Evolutionary conservation across 139 green algal species (phyloP).

Genomic region (Chlamydomonas sphaeroides): DNA sequence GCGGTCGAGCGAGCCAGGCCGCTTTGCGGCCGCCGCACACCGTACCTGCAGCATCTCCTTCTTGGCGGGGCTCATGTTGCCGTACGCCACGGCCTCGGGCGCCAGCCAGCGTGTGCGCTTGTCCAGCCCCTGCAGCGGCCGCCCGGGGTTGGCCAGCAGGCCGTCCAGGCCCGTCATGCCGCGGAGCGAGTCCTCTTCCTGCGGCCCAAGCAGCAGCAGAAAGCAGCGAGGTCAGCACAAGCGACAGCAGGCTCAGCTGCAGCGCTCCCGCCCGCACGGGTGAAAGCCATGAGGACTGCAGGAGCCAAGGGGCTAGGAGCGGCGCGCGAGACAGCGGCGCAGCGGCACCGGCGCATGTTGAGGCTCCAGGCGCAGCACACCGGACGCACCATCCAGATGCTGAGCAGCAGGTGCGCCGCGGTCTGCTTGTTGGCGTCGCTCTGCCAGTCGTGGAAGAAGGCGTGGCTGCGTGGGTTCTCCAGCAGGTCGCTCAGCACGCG

Average conservation of each 20-base stretch:
- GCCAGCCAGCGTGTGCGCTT: constrained; percentile 47
- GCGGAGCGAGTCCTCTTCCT: constrained; percentile 54
- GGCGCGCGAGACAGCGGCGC: background rate
- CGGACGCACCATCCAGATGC: constrained; percentile 54
- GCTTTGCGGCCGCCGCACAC: too few relatives aligned
- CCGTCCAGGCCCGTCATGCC: constrained; percentile 49
- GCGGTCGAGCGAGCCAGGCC: too few relatives aligned
- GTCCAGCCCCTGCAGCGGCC: constrained; percentile 55
- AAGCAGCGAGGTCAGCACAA: too few relatives aligned
- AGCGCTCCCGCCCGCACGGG: too few relatives aligned
- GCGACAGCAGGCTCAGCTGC: too few relatives aligned
- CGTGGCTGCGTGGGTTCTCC: constrained; percentile 48
- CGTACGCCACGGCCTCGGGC: constrained; percentile 42
- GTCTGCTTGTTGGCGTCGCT: constrained; percentile 48
- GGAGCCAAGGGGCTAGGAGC: too few relatives aligned
- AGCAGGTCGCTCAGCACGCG: constrained; percentile 63
- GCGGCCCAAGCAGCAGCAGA: too few relatives aligned
- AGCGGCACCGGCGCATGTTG: background rate
- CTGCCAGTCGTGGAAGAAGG: constrained; percentile 67
- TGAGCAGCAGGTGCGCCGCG: constrained; percentile 59
- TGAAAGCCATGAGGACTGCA: too few relatives aligned
- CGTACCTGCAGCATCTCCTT: constrained; percentile 26
- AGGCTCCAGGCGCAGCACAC: too few relatives aligned
- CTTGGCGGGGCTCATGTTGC: constrained; percentile 36
- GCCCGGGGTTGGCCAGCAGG: constrained; percentile 49